phyloP scores from a whole-genome alignment of 345 rosid species.

The Corymbia maculata region DNA sequence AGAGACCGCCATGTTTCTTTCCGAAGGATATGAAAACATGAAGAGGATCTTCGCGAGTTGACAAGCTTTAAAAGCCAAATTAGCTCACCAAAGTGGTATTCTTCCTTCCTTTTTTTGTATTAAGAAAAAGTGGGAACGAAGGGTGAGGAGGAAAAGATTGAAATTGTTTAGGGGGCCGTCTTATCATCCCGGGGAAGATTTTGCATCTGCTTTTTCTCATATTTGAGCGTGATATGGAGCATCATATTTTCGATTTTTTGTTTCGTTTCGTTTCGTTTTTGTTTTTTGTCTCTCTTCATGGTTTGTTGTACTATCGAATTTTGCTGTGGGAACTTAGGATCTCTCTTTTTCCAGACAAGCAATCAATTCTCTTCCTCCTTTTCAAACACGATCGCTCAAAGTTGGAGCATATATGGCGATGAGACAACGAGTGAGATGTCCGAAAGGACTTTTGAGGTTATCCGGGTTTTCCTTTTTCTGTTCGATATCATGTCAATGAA shows the following conservation, averaged over 20 bases:
- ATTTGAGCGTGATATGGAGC: not conserved
- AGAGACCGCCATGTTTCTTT: not conserved
- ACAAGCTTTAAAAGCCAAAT: not conserved
- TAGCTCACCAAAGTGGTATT: not conserved
- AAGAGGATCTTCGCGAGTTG: not conserved
- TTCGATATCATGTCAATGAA: not conserved
- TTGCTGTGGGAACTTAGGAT: not conserved
- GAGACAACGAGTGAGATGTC: not conserved
- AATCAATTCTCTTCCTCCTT: not conserved
- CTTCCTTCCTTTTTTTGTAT: not conserved
- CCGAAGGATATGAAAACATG: not conserved
- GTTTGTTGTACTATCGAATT: not conserved
- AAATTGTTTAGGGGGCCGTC: not conserved
- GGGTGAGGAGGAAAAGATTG: not conserved
- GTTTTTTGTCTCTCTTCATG: not conserved
- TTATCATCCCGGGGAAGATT: not conserved
- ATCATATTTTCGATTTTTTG: not conserved
- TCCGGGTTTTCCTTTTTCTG: not conserved
- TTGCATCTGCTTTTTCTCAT: not conserved
- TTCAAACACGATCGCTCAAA: not conserved
- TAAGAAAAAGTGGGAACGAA: not conserved
- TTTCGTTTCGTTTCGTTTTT: not conserved
- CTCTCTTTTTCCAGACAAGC: not conserved
- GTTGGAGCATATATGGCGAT: not conserved
- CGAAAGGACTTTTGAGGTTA: not conserved